phyloP scores from a whole-genome alignment of 495 filamentous ascomycete species.

The Saxophila tyrrhenica region DNA sequence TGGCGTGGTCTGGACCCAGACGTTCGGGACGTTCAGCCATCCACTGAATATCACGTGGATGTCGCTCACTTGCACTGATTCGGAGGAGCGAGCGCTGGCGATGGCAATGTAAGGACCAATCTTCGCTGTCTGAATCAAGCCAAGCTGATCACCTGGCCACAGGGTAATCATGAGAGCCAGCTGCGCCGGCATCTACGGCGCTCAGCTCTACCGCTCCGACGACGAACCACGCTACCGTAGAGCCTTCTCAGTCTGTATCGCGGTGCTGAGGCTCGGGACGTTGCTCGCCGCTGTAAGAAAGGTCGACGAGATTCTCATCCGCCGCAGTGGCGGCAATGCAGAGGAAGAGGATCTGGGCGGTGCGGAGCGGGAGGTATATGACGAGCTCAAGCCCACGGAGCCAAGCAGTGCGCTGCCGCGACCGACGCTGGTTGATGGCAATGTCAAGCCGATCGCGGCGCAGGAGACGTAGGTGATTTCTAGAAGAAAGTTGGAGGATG shows the following conservation, averaged over 20 bases:
- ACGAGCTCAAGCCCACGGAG: background rate
- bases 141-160: conserved; percentile 23
- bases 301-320: background rate
- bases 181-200: conserved; percentile 18
- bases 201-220: conserved; percentile 15
- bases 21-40: conserved; percentile 37
- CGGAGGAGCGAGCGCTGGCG: conserved; percentile 38
- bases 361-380: background rate
- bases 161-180: conserved; percentile 22
- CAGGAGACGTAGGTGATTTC: background rate
- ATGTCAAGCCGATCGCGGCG: background rate
- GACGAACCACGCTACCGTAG: conserved; percentile 1
- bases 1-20: conserved; percentile 42
- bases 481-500: no score
- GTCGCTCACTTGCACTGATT: conserved; percentile 35
- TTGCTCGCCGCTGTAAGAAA: background rate
- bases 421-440: background rate
- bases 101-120: conserved; percentile 31
- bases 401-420: background rate
- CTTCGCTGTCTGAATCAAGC: background rate
- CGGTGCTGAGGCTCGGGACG: background rate
- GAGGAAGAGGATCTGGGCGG: background rate
- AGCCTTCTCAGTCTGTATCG: background rate
- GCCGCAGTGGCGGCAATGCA: background rate
- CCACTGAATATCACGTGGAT: conserved; percentile 40